A percentile compares a stretch with the other conserved stretches of the same genome.
phyloP scores from a whole-genome alignment of 129 eudicot species.

The Flaveria brownii region DNA sequence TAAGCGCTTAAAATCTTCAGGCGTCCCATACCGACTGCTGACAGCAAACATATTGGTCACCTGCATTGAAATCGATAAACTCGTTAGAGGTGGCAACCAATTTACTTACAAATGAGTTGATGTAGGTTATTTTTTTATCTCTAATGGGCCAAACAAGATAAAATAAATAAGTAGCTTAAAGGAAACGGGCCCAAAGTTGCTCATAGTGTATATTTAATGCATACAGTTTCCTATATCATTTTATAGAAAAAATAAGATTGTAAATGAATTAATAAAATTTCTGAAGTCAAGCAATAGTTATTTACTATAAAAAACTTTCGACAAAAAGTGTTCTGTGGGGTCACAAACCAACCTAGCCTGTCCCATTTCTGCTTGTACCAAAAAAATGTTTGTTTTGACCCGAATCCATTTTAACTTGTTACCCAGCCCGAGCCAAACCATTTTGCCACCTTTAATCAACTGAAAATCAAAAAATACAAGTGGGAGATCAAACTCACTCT shows the following conservation, averaged over 20 bases:
- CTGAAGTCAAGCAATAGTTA: not conserved
- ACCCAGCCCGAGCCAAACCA: not conserved
- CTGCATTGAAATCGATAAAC: conserved; percentile 36
- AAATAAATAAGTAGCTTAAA: not conserved
- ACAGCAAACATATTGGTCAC: conserved; percentile 95
- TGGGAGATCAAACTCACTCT: conserved; percentile 61
- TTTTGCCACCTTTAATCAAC: not conserved
- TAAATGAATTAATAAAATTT: not conserved
- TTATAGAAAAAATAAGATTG: not conserved
- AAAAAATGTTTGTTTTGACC: not conserved
- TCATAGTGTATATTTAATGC: conserved; percentile 3
- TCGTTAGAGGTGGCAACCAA: conserved; percentile 1
- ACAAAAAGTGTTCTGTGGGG: not conserved
- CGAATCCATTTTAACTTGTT: not conserved
- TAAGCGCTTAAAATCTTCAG: conserved; percentile 91
- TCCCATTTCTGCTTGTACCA: not conserved
- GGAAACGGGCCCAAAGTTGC: not conserved
- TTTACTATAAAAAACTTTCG: not conserved
- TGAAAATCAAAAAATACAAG: not conserved
- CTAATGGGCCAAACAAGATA: not conserved
- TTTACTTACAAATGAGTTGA: not conserved
- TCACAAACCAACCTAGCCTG: not conserved
- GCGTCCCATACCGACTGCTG: conserved; percentile 97
- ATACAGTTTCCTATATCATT: not conserved
- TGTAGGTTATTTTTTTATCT: not conserved